These are phyloP conservation scores for Neurospora sp. DNA, from an alignment of 495 filamentous ascomycete species.

Conservation along the genomic window DNA sequence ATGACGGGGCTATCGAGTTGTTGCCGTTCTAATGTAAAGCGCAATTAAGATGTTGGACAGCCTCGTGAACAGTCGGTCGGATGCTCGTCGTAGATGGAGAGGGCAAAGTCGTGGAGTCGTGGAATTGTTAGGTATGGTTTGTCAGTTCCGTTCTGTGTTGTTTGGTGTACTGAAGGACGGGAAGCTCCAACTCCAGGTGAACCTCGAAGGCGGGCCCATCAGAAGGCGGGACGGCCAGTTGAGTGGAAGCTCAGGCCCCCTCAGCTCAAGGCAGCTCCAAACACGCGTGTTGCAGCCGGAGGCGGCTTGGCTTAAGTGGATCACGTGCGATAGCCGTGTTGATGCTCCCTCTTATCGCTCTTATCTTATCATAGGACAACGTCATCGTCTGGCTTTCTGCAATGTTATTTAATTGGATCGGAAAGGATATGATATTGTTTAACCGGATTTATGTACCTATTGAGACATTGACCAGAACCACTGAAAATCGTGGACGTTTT, in stretches of 20 bases:
- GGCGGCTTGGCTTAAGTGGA: constrained; percentile 4
- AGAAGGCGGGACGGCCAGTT: neutral
- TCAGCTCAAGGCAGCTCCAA: constrained; percentile 41
- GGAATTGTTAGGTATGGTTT: neutral
- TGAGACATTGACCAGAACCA: neutral
- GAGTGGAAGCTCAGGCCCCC: constrained; percentile 18
- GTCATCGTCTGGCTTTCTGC: neutral
- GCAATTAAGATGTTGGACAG: neutral
- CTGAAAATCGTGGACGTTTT: neutral
- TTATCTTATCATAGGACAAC: neutral
- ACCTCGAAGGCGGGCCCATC: neutral
- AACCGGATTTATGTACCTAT: neutral
- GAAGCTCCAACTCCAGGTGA: neutral
- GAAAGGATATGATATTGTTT: neutral
- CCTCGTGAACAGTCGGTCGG: neutral
- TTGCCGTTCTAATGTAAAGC: neutral
- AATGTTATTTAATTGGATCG: neutral
- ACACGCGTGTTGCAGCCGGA: constrained; percentile 24
- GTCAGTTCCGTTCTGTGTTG: no score
- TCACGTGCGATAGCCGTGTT: constrained; percentile 14
- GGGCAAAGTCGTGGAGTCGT: neutral
- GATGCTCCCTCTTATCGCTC: constrained; percentile 6
- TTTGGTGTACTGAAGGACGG: constrained; percentile 2
- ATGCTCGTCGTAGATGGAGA: neutral
- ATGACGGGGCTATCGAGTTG: constrained; percentile 5